Conservation (phyloP, 2,329 filamentous ascomycete genomes). For the Thelonectria blattea region DNA sequence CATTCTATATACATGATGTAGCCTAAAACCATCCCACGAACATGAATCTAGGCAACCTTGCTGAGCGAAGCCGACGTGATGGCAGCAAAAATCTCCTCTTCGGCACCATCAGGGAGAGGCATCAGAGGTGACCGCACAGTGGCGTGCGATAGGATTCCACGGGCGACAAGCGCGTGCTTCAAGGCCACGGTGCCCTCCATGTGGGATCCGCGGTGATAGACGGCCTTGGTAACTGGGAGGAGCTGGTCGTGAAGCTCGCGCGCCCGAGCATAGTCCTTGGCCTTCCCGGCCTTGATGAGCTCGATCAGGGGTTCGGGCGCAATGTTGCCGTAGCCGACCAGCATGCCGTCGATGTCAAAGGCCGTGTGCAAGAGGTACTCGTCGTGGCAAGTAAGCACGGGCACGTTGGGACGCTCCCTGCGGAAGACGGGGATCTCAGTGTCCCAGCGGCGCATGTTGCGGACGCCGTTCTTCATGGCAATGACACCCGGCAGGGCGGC, state of each 20-base stretch:
- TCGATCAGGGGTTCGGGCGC: slow-evolving; percentile 57
- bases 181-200: slow-evolving; percentile 61
- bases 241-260: slow-evolving; percentile 57
- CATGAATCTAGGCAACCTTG: slow-evolving; percentile 24
- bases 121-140: slow-evolving; percentile 57
- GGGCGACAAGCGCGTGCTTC: slow-evolving; percentile 58
- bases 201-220: slow-evolving; percentile 60
- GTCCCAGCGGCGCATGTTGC: slow-evolving; percentile 64
- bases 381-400: slow-evolving; percentile 58
- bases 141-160: slow-evolving; percentile 56
- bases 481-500: slow-evolving; percentile 58
- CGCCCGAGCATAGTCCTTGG: slow-evolving; percentile 54
- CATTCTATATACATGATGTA: too few relatives aligned
- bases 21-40: not conserved
- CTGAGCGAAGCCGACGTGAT: slow-evolving; percentile 40
- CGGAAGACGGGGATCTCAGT: slow-evolving; percentile 61
- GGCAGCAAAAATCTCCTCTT: slow-evolving; percentile 50
- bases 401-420: slow-evolving; percentile 53
- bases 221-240: slow-evolving; percentile 57
- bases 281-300: slow-evolving; percentile 57
- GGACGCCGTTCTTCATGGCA: slow-evolving; percentile 63
- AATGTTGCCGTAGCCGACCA: slow-evolving; percentile 61
- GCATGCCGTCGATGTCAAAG: slow-evolving; percentile 59
- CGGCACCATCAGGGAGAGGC: slow-evolving; percentile 50
- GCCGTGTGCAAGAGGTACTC: slow-evolving; percentile 59